These are phyloP conservation scores for Silene coronaria DNA, from an alignment of 179 eudicot genomes.

Conservation along the genomic window DNA sequence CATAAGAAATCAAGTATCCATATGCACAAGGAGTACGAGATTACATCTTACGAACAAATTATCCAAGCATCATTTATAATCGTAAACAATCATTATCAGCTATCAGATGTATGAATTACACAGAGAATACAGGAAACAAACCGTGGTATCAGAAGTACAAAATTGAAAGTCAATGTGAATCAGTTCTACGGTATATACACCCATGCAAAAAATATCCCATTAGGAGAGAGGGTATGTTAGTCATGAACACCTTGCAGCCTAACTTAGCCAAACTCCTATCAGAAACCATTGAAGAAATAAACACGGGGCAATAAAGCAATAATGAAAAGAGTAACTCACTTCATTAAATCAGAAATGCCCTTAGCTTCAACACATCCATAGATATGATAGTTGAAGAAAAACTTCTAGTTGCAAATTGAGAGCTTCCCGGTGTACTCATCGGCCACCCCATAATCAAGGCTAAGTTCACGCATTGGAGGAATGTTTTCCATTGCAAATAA, in stretches of 20 bases:
- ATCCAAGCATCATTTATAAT: neutral
- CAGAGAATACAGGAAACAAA: neutral
- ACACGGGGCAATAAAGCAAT: neutral
- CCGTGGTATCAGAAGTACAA: conserved; percentile 2
- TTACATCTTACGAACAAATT: neutral
- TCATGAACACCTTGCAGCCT: neutral
- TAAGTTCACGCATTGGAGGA: conserved; percentile 91
- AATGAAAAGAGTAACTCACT: conserved; percentile 22
- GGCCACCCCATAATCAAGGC: conserved; percentile 92
- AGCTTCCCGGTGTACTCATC: conserved; percentile 76
- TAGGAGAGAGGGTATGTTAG: neutral
- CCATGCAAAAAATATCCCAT: neutral
- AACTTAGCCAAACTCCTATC: neutral
- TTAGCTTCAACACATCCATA: conserved; percentile 18
- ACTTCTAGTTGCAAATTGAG: conserved; percentile 57
- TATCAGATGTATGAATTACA: neutral
- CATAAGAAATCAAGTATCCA: conserved; percentile 7
- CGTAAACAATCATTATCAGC: neutral
- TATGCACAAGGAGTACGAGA: neutral
- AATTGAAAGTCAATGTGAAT: neutral
- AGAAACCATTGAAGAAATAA: neutral
- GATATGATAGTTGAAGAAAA: conserved; percentile 14
- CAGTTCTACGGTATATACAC: neutral
- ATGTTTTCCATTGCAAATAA: conserved; percentile 89
- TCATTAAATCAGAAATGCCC: conserved; percentile 17